A percentile compares a stretch with the other conserved stretches of the same genome.
Conservation (phyloP, 371 early-diverging fungal species). For the Sporodiniella umbellata region DNA sequence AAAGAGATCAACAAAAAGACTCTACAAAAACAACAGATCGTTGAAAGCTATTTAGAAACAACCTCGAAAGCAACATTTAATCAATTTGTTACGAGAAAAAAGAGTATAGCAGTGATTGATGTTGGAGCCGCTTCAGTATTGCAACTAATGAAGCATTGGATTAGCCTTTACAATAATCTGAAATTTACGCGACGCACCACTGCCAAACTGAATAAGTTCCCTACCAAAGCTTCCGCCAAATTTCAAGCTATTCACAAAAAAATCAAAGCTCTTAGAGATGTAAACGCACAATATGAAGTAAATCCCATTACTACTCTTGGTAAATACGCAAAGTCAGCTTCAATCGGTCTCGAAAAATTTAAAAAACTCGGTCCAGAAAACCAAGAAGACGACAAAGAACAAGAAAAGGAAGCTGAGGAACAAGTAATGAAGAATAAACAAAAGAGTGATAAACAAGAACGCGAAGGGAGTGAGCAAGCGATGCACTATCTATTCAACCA, state of each 20-base stretch:
- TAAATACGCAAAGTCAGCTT: slow-evolving; percentile 16
- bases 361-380: slow-evolving; percentile 11
- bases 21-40: slow-evolving; percentile 14
- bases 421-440: slow-evolving; percentile 11
- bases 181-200: slow-evolving; percentile 11
- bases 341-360: slow-evolving; percentile 13
- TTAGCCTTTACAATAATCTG: slow-evolving; percentile 14
- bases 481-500: slow-evolving; percentile 11
- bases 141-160: slow-evolving; percentile 14
- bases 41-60: slow-evolving; percentile 15
- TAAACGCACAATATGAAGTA: slow-evolving; percentile 9
- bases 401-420: slow-evolving; percentile 3
- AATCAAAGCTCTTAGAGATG: slow-evolving; percentile 14
- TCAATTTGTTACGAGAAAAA: slow-evolving; percentile 11
- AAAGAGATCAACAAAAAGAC: slow-evolving; percentile 9
- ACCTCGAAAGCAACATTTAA: slow-evolving; percentile 19
- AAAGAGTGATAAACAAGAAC: slow-evolving; percentile 3
- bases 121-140: slow-evolving; percentile 15
- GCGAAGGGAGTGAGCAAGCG: slow-evolving; percentile 6
- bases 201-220: slow-evolving; percentile 14
- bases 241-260: slow-evolving; percentile 17
- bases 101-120: slow-evolving; percentile 15
- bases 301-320: slow-evolving; percentile 12
- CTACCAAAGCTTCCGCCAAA: slow-evolving; percentile 9
- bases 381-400: slow-evolving; percentile 8